These are phyloP conservation scores for Debaryomyces udenii DNA, from an alignment of 1,139 yeast species.

Conservation along the genomic window DNA sequence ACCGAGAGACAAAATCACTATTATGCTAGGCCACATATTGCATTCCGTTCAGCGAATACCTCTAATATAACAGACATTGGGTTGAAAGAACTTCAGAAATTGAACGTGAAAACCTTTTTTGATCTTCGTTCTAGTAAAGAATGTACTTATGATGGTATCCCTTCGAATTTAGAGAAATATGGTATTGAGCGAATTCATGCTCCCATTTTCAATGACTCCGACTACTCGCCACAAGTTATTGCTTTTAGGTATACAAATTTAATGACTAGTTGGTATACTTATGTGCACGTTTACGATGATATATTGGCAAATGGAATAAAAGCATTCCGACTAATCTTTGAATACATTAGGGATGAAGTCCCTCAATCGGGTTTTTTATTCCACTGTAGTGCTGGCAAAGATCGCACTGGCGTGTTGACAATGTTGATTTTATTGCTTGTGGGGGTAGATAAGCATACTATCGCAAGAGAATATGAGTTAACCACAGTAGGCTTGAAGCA, in stretches of 20 bases:
- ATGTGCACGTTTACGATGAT: slow-evolving; percentile 63
- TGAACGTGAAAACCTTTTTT: slow-evolving; percentile 61
- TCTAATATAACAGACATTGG: slow-evolving; percentile 54
- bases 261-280: slow-evolving; percentile 65
- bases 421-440: slow-evolving; percentile 65
- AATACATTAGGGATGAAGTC: slow-evolving; percentile 53
- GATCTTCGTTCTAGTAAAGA: slow-evolving; percentile 74
- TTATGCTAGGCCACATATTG: slow-evolving; percentile 55
- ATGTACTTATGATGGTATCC: slow-evolving; percentile 52
- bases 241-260: slow-evolving; percentile 60
- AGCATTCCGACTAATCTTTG: slow-evolving; percentile 52
- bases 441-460: slow-evolving; percentile 66
- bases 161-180: slow-evolving; percentile 34
- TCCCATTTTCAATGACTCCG: slow-evolving; percentile 61
- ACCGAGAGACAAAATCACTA: slow-evolving; percentile 20
- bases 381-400: slow-evolving; percentile 89
- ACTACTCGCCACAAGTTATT: slow-evolving; percentile 68
- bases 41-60: slow-evolving; percentile 69
- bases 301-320: slow-evolving; percentile 53
- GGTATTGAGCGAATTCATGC: slow-evolving; percentile 57
- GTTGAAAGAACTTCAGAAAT: slow-evolving; percentile 33
- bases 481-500: slow-evolving; percentile 67
- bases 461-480: slow-evolving; percentile 69
- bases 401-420: slow-evolving; percentile 75
- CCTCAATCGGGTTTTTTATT: slow-evolving; percentile 50